Base-by-base conservation (phyloP, 225 moss, liverwort and hornwort species). In the Marchantia paleacea region DNA sequence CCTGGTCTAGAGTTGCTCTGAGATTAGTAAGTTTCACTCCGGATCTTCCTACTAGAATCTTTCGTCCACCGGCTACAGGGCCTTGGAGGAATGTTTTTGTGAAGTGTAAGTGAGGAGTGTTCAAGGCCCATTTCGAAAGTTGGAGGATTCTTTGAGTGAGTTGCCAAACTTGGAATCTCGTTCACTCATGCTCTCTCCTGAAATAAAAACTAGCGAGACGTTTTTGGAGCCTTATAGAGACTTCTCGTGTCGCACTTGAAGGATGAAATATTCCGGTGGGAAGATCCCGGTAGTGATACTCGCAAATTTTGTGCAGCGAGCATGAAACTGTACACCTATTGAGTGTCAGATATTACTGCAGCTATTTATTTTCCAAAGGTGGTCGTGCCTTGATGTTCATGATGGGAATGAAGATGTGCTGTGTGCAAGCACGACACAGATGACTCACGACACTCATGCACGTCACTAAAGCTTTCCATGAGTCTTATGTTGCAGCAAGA, bases 251-350 rank as follows among this genome's bases (percentile, higher is more conserved):
- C 10, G 14, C 47, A 25, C 8, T 15, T 14, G 67, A 79, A 79
- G 79, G 79, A 70, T 16, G 79, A 55, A 70, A 70, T 57, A 70
- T 79, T 79, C 79, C 79, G 79, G 79, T 79, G 79, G 79, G 79
- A 79, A 79, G 79, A 79, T 79, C 79, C 70, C 79, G 79, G 79
- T 69, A 79, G 79, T 79, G 79, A 79, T 69, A 57, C 79, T 79
- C 70, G 47, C 54, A 58, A 70, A 48, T 28, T 79, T 3, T 78
- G 49, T 52, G 63, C 78, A 78, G 51, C 50, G 49, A 78, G 50
- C 50, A 51, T 58, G 24, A 61, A 50, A 30, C 3, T 55, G 10
- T 53, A 10, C 55, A 12, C 54, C 24, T 54, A 13, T 28, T 55
- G 53, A 26, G 26, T 29, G 26, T 16, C 54, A 39, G 39, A 39